A percentile compares a stretch with the other conserved stretches of the same genome.
Evolutionary conservation across 2,329 filamentous ascomycete genomes (phyloP).

Genomic region (Neodidymelliopsis sp.): DNA sequence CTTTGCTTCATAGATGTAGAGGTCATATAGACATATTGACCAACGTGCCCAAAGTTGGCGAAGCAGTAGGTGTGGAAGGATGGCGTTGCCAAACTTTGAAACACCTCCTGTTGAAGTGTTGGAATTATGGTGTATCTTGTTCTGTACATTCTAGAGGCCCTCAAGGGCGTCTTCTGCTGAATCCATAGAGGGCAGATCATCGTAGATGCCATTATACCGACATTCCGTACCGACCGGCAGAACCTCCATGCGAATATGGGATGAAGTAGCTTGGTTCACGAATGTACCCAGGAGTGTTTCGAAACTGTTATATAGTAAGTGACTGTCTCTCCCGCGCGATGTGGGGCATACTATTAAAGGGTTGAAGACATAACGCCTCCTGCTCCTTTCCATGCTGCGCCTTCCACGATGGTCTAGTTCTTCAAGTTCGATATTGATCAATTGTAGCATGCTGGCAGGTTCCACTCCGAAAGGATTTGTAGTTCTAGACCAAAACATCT

Average conservation of each 20-base stretch:
- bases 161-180: too few species aligned
- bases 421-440: slow-evolving; percentile 15
- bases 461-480: neutral
- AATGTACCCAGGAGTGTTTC: neutral
- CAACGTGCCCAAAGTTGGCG: too few species aligned
- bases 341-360: slow-evolving; percentile 3
- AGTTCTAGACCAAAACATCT: neutral
- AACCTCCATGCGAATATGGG: neutral
- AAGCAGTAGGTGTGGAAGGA: too few species aligned
- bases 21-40: neutral
- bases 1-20: neutral
- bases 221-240: slow-evolving; percentile 1
- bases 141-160: too few species aligned
- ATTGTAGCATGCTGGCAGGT: neutral
- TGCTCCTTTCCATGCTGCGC: neutral
- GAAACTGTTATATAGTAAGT: neutral
- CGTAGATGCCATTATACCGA: neutral
- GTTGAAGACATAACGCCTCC: neutral
- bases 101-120: too few species aligned
- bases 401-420: slow-evolving; percentile 6
- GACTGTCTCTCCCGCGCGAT: too few species aligned
- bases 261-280: neutral
- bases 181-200: too few species aligned
- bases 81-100: too few species aligned
- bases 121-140: too few species aligned